phyloP scores from a whole-genome alignment of 257 asterid genomes.

The Solanum pimpinellifolium region DNA sequence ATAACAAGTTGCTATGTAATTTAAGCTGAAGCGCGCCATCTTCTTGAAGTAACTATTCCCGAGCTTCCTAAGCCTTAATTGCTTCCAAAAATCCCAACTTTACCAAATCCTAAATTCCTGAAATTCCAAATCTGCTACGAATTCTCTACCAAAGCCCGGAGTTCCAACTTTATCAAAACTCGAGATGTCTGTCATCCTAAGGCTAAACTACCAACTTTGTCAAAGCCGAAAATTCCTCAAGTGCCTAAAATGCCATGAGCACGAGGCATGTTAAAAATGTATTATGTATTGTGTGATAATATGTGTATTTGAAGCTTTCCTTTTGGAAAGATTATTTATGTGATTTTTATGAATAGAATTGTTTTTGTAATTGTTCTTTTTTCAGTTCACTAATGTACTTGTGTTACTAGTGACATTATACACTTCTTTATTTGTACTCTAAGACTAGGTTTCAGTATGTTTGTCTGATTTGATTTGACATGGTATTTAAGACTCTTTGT shows the following conservation, averaged over 20 bases:
- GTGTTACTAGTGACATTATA: neutral
- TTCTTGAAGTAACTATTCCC: neutral
- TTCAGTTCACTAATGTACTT: neutral
- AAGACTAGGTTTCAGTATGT: neutral
- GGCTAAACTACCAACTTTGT: neutral
- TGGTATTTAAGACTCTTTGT: no score
- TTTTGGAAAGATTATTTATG: neutral
- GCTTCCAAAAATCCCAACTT: neutral
- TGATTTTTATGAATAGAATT: neutral
- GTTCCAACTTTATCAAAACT: constrained; percentile 3
- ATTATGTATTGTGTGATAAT: neutral
- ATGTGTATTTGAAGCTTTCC: neutral
- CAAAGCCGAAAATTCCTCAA: neutral
- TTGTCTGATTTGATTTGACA: no score
- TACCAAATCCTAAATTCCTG: constrained; percentile 3
- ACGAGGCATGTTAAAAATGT: neutral
- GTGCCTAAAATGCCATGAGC: neutral
- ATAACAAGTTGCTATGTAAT: neutral
- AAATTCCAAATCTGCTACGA: constrained; percentile 12
- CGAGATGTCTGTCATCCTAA: neutral
- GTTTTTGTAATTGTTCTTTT: no score
- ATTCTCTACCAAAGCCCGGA: constrained; percentile 4
- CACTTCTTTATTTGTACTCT: neutral
- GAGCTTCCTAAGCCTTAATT: neutral
- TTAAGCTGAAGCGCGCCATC: neutral